These are phyloP conservation scores for Nicotiana tabacum DNA, from an alignment of 257 asterid genomes.

Conservation along the genomic window DNA sequence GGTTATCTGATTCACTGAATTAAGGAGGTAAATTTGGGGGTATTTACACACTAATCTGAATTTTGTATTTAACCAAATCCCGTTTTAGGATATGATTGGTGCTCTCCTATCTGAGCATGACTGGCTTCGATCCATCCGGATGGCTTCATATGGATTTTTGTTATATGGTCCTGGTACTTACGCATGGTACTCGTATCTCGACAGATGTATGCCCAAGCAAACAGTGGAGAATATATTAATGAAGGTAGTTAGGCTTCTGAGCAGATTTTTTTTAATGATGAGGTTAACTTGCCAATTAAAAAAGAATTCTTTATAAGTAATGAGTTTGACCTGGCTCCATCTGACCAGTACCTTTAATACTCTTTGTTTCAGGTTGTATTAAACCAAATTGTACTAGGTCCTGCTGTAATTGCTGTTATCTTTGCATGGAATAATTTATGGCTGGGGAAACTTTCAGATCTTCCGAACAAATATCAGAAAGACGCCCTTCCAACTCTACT, in stretches of 20 bases:
- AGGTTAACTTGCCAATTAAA: background rate
- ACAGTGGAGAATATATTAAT: slow-evolving; percentile 45
- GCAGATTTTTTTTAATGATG: background rate
- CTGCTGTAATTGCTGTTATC: slow-evolving; percentile 69
- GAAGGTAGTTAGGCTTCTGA: slow-evolving; percentile 41
- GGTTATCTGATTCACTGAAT: background rate
- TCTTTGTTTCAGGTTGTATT: slow-evolving; percentile 53
- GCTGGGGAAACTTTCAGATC: slow-evolving; percentile 81
- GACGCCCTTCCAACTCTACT: slow-evolving; percentile 84
- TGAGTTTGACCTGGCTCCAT: background rate
- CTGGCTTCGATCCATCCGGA: slow-evolving; percentile 74
- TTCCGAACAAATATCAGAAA: slow-evolving; percentile 77
- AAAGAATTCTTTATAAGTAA: background rate
- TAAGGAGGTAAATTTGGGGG: background rate
- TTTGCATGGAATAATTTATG: slow-evolving; percentile 94
- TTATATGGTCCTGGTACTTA: slow-evolving; percentile 91
- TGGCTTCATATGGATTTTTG: slow-evolving; percentile 83
- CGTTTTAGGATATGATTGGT: slow-evolving; percentile 43
- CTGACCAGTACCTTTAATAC: slow-evolving; percentile 5
- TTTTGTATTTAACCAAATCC: background rate
- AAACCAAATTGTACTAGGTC: slow-evolving; percentile 83
- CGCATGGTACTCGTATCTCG: slow-evolving; percentile 86
- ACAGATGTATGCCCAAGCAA: slow-evolving; percentile 68
- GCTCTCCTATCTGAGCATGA: slow-evolving; percentile 56
- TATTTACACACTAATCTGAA: background rate